Percentiles rank a stretch among this genome's conserved stretches.
Evolutionary conservation across 306 rosid species (phyloP).

Genomic region (Benincasa hispida): DNA sequence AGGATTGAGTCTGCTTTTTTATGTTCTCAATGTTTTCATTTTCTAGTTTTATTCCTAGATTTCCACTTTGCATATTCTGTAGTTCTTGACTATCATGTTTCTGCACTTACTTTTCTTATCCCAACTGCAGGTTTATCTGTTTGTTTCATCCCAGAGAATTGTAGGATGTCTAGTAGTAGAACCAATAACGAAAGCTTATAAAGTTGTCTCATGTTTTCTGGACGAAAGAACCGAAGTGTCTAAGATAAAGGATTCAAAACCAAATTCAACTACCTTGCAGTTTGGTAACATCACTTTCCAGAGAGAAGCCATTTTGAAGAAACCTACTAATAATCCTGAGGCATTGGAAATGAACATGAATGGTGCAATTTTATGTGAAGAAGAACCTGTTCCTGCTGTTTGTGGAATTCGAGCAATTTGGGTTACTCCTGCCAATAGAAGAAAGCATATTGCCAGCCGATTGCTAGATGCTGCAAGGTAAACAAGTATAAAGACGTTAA

Average conservation of each 20-base stretch:
- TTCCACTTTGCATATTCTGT: neutral
- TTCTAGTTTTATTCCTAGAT: neutral
- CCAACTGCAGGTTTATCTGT: slow-evolving; percentile 49
- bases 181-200: slow-evolving; percentile 60
- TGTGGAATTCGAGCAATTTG: slow-evolving; percentile 83
- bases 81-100: neutral
- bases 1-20: neutral
- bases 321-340: slow-evolving; percentile 18
- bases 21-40: neutral
- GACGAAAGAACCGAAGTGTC: slow-evolving; percentile 9
- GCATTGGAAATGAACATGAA: slow-evolving; percentile 16
- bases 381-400: slow-evolving; percentile 37
- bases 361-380: slow-evolving; percentile 49
- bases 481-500: neutral
- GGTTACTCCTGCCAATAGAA: slow-evolving; percentile 72
- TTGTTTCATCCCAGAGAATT: slow-evolving; percentile 41
- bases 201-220: slow-evolving; percentile 30
- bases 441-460: slow-evolving; percentile 56
- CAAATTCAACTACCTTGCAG: slow-evolving; percentile 24
- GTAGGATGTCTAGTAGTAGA: slow-evolving; percentile 58
- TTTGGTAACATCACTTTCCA: slow-evolving; percentile 61
- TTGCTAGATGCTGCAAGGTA: slow-evolving; percentile 73
- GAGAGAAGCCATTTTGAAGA: slow-evolving; percentile 43
- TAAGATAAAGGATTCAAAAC: slow-evolving; percentile 16
- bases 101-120: neutral